Conservation (phyloP, 2,329 filamentous ascomycete species). For the Hirsutella rhossiliensis region DNA sequence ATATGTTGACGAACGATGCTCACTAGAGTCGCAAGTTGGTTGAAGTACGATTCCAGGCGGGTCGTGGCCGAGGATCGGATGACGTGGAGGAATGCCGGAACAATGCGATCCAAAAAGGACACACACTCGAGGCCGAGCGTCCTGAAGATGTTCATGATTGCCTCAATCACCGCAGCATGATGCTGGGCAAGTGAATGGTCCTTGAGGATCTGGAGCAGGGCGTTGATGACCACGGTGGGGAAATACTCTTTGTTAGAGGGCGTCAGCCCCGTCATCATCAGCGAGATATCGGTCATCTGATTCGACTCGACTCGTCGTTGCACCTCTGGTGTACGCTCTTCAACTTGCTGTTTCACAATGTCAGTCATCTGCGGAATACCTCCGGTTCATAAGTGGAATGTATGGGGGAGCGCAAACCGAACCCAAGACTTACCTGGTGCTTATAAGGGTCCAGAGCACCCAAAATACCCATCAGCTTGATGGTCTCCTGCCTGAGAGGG, state of each 20-base stretch:
- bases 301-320: constrained; percentile 53
- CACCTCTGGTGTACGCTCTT: constrained; percentile 75
- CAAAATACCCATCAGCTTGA: constrained; percentile 90
- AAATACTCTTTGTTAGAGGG: constrained; percentile 98
- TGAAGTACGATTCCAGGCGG: constrained; percentile 91
- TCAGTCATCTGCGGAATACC: too few species aligned
- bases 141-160: constrained; percentile 97
- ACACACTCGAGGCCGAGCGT: constrained; percentile 94
- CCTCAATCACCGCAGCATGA: constrained; percentile 88
- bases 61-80: constrained; percentile 70
- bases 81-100: constrained; percentile 84
- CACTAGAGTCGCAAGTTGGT: constrained; percentile 84
- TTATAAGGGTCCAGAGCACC: constrained; percentile 94
- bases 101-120: constrained; percentile 83
- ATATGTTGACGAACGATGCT: constrained; percentile 96
- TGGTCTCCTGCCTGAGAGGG: constrained; percentile 79
- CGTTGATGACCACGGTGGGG: constrained; percentile 94
- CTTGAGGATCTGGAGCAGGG: constrained; percentile 80
- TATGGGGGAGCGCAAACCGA: background rate
- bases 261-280: constrained; percentile 96
- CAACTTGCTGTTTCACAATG: constrained; percentile 47
- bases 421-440: constrained; percentile 48
- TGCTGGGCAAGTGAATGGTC: constrained; percentile 83
- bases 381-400: too few species aligned
- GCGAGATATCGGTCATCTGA: constrained; percentile 78